These are phyloP conservation scores for Amanita muscaria DNA, from an alignment of 768 basidiomycete genomes.

Conservation along the genomic window DNA sequence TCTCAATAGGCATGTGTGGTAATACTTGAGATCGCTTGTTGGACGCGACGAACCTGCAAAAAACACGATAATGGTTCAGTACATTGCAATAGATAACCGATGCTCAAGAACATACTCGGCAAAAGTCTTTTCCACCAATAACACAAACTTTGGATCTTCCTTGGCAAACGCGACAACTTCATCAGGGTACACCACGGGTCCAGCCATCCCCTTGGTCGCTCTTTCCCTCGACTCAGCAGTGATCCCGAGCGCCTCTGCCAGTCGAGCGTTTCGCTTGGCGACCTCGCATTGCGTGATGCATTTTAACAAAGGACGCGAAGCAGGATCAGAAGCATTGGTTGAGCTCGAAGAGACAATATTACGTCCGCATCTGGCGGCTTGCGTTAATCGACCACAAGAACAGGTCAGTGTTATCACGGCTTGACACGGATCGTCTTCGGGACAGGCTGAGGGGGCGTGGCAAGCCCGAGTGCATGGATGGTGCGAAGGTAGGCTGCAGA, in stretches of 20 bases:
- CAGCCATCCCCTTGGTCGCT: constrained; percentile 10
- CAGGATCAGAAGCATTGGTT: constrained; percentile 20
- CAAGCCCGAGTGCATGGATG: constrained; percentile 76
- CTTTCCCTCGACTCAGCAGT: constrained; percentile 39
- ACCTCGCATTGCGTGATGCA: constrained; percentile 81
- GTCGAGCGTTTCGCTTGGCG: constrained; percentile 76
- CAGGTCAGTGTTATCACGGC: constrained; percentile 62
- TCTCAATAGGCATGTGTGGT: constrained; percentile 72
- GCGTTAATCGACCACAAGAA: constrained; percentile 75
- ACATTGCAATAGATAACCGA: constrained; percentile 12
- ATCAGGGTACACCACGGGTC: constrained; percentile 44
- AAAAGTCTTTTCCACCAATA: constrained; percentile 73
- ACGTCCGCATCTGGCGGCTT: constrained; percentile 65
- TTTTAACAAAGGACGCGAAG: constrained; percentile 23
- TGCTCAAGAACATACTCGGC: constrained; percentile 51
- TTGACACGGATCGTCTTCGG: constrained; percentile 72
- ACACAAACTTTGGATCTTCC: constrained; percentile 57
- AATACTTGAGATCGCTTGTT: constrained; percentile 62
- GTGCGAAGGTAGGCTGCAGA: constrained; percentile 46
- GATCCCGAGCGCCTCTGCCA: constrained; percentile 92
- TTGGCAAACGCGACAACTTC: constrained; percentile 57
- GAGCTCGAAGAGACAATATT: constrained; percentile 21
- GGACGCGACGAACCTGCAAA: constrained; percentile 55
- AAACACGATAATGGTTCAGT: background rate
- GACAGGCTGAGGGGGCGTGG: constrained; percentile 83